Percentiles rank a stretch among this genome's conserved stretches.
These are phyloP conservation scores for Xylaria sp. DNA, from an alignment of 2,329 filamentous ascomycete species.

Conservation along the genomic window DNA sequence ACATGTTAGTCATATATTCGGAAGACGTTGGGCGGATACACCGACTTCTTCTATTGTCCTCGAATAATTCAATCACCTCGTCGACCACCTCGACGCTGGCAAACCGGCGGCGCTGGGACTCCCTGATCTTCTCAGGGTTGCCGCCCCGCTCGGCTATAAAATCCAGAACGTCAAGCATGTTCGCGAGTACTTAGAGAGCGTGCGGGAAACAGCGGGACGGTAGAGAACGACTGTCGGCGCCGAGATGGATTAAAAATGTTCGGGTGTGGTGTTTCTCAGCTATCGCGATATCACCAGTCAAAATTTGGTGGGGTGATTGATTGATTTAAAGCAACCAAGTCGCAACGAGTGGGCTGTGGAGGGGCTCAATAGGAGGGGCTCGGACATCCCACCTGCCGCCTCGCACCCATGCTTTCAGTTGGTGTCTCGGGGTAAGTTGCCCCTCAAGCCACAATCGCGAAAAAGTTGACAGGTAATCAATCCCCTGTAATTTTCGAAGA, in stretches of 20 bases:
- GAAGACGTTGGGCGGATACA: slow-evolving; percentile 8
- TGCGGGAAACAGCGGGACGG: neutral
- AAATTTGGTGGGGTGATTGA: slow-evolving; percentile 32
- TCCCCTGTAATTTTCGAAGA: too few species aligned
- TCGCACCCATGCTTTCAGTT: too few species aligned
- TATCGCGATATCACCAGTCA: slow-evolving; percentile 10
- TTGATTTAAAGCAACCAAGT: slow-evolving; percentile 13
- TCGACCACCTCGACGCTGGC: slow-evolving; percentile 85
- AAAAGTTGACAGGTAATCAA: too few species aligned
- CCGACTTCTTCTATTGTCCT: slow-evolving; percentile 78
- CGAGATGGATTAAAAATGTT: neutral
- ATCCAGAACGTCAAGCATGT: slow-evolving; percentile 63
- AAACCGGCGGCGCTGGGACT: slow-evolving; percentile 82
- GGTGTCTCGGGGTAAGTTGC: too few species aligned
- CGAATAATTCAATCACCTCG: slow-evolving; percentile 83
- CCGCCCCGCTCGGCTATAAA: slow-evolving; percentile 87
- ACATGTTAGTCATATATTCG: slow-evolving; percentile 4
- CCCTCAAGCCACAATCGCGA: too few species aligned
- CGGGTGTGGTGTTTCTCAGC: slow-evolving; percentile 3
- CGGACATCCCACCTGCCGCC: too few species aligned
- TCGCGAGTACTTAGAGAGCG: slow-evolving; percentile 1
- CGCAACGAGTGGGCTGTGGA: slow-evolving; percentile 2
- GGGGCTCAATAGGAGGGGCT: slow-evolving; percentile 3
- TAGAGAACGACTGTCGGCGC: neutral
- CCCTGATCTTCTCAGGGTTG: slow-evolving; percentile 86